phyloP scores from a whole-genome alignment of 441 rosid genomes.

The Eutrema salsugineum region DNA sequence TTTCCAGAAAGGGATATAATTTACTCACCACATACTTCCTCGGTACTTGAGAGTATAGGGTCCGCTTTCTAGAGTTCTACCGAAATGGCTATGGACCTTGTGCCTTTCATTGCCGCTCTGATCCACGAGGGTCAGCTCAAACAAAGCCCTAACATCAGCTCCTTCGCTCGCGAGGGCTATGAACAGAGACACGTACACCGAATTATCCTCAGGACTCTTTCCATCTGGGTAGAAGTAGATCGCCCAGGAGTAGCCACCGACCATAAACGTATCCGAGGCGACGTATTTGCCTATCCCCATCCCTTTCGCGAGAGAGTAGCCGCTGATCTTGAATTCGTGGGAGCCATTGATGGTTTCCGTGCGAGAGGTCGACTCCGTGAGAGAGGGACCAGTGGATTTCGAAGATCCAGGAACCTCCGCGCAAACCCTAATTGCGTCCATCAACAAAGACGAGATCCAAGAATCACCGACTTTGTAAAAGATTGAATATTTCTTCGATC shows the following conservation, averaged over 20 bases:
- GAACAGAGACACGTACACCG: conserved; percentile 59
- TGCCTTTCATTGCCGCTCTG: conserved; percentile 75
- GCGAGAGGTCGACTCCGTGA: conserved; percentile 55
- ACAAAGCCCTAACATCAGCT: conserved; percentile 70
- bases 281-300: conserved; percentile 64
- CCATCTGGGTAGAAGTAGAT: conserved; percentile 76
- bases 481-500: conserved; percentile 4
- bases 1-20: background rate
- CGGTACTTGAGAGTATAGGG: conserved; percentile 69
- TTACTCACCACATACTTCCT: conserved; percentile 73
- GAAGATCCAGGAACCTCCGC: conserved; percentile 30
- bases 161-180: conserved; percentile 79
- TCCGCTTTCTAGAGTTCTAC: conserved; percentile 64
- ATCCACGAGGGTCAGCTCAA: conserved; percentile 71
- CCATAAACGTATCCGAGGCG: conserved; percentile 64
- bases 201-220: conserved; percentile 68
- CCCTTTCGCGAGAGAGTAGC: conserved; percentile 65
- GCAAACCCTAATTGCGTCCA: conserved; percentile 31
- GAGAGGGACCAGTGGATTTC: conserved; percentile 3
- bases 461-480: background rate
- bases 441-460: conserved; percentile 19
- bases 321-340: conserved; percentile 70
- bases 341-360: conserved; percentile 70
- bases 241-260: conserved; percentile 72
- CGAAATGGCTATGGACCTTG: conserved; percentile 79